phyloP scores from a whole-genome alignment of 1,284 basidiomycete genomes.

The Termitomyces sp. region DNA sequence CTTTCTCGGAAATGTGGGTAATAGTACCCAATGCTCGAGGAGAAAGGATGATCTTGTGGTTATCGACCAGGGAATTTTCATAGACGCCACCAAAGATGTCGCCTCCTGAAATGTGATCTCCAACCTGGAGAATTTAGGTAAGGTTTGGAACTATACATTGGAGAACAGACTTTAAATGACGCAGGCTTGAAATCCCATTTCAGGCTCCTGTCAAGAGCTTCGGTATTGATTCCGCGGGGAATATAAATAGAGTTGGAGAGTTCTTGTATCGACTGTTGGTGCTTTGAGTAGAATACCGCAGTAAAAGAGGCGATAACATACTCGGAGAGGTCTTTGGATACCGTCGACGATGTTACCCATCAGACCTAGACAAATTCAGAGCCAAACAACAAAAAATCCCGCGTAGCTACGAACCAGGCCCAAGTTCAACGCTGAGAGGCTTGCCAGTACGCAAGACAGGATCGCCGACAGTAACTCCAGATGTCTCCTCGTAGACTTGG shows the following conservation, averaged over 20 bases:
- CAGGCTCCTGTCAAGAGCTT: conserved; percentile 84
- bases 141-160: conserved; percentile 1
- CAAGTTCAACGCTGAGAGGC: conserved; percentile 95
- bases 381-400: background rate
- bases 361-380: conserved; percentile 50
- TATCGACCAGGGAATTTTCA: conserved; percentile 94
- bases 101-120: conserved; percentile 96
- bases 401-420: conserved; percentile 63
- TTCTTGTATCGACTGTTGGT: conserved; percentile 84
- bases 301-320: conserved; percentile 31
- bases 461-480: conserved; percentile 96
- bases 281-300: conserved; percentile 7
- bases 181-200: conserved; percentile 97
- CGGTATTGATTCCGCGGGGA: conserved; percentile 96
- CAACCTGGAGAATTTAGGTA: conserved; percentile 49
- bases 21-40: conserved; percentile 95
- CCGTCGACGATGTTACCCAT: conserved; percentile 99
- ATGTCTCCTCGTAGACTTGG: conserved; percentile 99
- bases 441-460: conserved; percentile 97
- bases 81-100: conserved; percentile 95
- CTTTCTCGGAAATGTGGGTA: conserved; percentile 91
- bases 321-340: conserved; percentile 87
- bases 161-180: conserved; percentile 57
- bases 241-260: conserved; percentile 98
- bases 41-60: conserved; percentile 96